Percentiles rank a stretch among this genome's conserved stretches.
Conservation (phyloP, 345 rosid genomes). For the Hibiscus mutabilis region DNA sequence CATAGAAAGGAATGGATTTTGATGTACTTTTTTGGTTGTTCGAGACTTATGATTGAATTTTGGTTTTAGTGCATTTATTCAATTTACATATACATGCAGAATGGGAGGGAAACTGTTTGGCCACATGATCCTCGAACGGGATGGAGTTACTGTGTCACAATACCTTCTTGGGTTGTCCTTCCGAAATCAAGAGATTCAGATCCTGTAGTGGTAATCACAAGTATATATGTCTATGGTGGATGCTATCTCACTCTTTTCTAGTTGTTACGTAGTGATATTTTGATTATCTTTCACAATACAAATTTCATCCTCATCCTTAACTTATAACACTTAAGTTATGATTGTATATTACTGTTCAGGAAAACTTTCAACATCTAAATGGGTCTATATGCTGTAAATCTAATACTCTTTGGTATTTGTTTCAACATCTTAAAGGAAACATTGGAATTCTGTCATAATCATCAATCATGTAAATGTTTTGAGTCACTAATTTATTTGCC, state of each 20-base stretch:
- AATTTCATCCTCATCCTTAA: background rate
- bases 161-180: constrained; percentile 87
- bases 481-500: background rate
- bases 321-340: background rate
- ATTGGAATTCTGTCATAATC: background rate
- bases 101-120: constrained; percentile 79
- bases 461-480: background rate
- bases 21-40: background rate
- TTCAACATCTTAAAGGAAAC: background rate
- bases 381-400: too few relatives aligned
- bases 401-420: background rate
- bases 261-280: constrained; percentile 8
- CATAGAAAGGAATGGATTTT: background rate
- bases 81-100: constrained; percentile 40
- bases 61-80: background rate
- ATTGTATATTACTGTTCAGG: too few relatives aligned
- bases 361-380: too few relatives aligned
- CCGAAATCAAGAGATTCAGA: constrained; percentile 91
- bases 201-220: constrained; percentile 84
- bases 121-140: constrained; percentile 86
- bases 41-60: background rate
- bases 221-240: constrained; percentile 22
- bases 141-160: constrained; percentile 90
- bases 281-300: background rate
- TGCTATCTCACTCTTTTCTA: constrained; percentile 15